Percentiles rank a stretch among this genome's conserved stretches.
These are phyloP conservation scores for Xylaria nigripes DNA, from an alignment of 495 filamentous ascomycete species.

Conservation along the genomic window DNA sequence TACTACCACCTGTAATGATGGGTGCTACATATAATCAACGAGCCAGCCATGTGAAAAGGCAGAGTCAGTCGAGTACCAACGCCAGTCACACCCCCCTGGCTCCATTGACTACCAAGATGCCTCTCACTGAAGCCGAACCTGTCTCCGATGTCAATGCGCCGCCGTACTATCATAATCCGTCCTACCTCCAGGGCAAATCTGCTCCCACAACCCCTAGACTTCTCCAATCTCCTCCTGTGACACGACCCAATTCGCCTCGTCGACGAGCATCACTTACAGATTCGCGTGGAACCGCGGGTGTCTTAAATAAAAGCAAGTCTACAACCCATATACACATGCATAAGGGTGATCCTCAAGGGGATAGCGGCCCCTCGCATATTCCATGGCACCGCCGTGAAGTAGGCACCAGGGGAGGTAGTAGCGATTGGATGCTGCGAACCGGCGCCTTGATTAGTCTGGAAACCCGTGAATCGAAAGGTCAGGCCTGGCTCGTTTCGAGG, in stretches of 20 bases:
- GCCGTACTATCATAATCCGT: conserved; percentile 27
- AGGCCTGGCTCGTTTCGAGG: conserved; percentile 67
- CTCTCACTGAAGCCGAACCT: conserved; percentile 47
- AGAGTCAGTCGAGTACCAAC: conserved; percentile 39
- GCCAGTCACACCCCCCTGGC: conserved; percentile 51
- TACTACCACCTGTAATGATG: conserved; percentile 23
- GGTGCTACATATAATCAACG: conserved; percentile 48
- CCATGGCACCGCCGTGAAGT: conserved; percentile 16
- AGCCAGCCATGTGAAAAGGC: conserved; percentile 37
- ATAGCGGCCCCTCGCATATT: conserved; percentile 14
- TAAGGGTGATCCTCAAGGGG: conserved; percentile 12
- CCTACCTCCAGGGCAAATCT: conserved; percentile 47
- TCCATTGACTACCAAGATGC: conserved; percentile 58
- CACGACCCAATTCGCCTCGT: conserved; percentile 33
- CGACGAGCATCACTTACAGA: conserved; percentile 24
- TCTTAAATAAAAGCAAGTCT: conserved; percentile 38
- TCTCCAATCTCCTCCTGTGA: conserved; percentile 41
- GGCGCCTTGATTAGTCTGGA: conserved; percentile 63
- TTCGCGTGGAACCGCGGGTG: conserved; percentile 13
- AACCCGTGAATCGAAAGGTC: conserved; percentile 68
- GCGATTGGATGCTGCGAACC: conserved; percentile 68
- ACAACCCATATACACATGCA: conserved; percentile 33
- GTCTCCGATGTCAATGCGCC: conserved; percentile 22
- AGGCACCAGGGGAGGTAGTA: conserved; percentile 34
- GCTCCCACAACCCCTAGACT: conserved; percentile 52